Evolutionary conservation across 805 yeast genomes (phyloP).

Genomic region (Ogataea neopini): DNA sequence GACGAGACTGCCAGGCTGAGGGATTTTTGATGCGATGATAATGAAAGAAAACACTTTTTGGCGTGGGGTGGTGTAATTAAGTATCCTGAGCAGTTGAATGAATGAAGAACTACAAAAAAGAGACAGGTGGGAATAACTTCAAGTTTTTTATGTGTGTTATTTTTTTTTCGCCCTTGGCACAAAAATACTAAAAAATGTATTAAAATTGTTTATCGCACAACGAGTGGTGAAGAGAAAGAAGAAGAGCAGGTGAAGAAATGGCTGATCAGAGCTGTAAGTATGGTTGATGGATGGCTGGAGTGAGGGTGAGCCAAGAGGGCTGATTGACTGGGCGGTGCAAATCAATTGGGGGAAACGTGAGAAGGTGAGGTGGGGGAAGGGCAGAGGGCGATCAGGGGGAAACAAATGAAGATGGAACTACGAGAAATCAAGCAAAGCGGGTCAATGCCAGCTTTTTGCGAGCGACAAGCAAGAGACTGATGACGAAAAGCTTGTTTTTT

Average conservation of each 20-base stretch:
- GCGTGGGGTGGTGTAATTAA: background rate
- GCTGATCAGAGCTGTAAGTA: background rate
- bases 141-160: background rate
- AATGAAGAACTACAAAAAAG: too few relatives aligned
- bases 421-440: too few relatives aligned
- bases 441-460: too few relatives aligned
- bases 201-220: conserved; percentile 19
- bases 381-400: background rate
- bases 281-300: background rate
- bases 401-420: background rate
- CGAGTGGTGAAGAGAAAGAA: background rate
- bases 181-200: background rate
- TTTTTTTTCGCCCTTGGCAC: conserved; percentile 2
- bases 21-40: background rate
- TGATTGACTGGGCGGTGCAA: background rate
- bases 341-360: too few relatives aligned
- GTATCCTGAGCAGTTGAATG: conserved; percentile 1
- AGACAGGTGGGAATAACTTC: too few relatives aligned
- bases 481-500: too few relatives aligned
- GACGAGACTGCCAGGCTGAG: background rate
- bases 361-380: too few relatives aligned
- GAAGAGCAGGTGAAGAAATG: background rate
- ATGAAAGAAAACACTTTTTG: background rate
- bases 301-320: background rate
- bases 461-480: too few relatives aligned